phyloP scores from a whole-genome alignment of 2,329 filamentous ascomycete species.

The Xylaria multiplex region DNA sequence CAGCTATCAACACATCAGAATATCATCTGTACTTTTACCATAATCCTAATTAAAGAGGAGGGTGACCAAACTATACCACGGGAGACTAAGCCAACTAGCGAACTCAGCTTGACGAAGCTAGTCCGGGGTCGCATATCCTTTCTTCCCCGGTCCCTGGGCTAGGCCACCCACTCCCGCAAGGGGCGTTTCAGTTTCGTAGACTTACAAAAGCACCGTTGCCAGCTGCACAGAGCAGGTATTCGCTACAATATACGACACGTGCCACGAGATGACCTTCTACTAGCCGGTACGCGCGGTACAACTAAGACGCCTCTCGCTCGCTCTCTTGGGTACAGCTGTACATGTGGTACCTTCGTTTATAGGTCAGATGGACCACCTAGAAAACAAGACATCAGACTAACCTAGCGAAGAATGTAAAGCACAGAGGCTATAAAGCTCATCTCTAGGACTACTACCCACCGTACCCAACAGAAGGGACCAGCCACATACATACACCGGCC shows the following conservation, averaged over 20 bases:
- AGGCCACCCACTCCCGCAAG: slow-evolving; percentile 43
- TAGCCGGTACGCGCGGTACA: slow-evolving; percentile 31
- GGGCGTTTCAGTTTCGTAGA: slow-evolving; percentile 40
- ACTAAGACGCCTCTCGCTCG: slow-evolving; percentile 24
- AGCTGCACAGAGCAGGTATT: slow-evolving; percentile 39
- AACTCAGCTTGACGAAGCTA: slow-evolving; percentile 47
- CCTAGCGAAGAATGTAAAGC: slow-evolving; percentile 26
- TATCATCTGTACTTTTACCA: slow-evolving; percentile 24
- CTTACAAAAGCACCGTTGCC: slow-evolving; percentile 39
- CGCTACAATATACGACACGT: slow-evolving; percentile 38
- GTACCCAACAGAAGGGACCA: slow-evolving; percentile 30
- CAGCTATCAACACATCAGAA: slow-evolving; percentile 31
- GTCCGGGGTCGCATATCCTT: slow-evolving; percentile 41
- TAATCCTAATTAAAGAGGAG: slow-evolving; percentile 32
- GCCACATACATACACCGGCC: slow-evolving; percentile 32
- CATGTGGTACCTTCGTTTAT: slow-evolving; percentile 23
- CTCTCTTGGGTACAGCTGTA: slow-evolving; percentile 21
- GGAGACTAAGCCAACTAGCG: slow-evolving; percentile 36
- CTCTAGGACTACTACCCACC: slow-evolving; percentile 21
- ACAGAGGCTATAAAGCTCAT: slow-evolving; percentile 27
- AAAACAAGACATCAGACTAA: slow-evolving; percentile 29
- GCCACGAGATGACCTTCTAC: slow-evolving; percentile 28
- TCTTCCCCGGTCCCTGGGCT: slow-evolving; percentile 38
- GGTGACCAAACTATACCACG: slow-evolving; percentile 31
- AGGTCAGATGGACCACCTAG: slow-evolving; percentile 31